Evolutionary conservation across 257 asterid species (phyloP), one percentile per base, ranked within the genome.

Genomic region (Lycium barbarum): DNA sequence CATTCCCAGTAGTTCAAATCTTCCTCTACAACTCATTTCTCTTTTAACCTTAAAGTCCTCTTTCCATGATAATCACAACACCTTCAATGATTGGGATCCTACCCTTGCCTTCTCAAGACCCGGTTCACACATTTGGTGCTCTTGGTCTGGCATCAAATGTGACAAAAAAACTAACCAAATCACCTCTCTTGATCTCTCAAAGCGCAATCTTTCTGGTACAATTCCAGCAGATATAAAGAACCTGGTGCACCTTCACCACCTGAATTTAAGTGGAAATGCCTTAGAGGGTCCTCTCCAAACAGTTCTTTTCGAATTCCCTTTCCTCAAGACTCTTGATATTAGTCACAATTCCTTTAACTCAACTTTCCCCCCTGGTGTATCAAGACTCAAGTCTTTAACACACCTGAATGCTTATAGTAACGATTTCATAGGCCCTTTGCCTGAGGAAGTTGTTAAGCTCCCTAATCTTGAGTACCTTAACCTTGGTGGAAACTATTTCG

Each of bases 401-500:
- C 86, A n/a, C 47, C 49, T 97, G 5, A 87, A 91, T 79, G 98
- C 96, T 20, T 97, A 84, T 87, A 95, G 98, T 91, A 97, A 97
- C 87, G 84, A 89, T 89, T 94, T 97, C 88, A 17, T 86, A 4
- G 97, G 99, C 40, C 86, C 90, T 47, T 85, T 97, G 81, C 97
- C 98, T 13, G 90, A 85, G 54, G 99, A 93, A 54, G 79, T 91
- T 83, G 33, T 83, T 33, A 68, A 35, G 13, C 93, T 97, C 20
- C 47, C 71, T 13, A 85, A 91, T 83, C 98, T 97, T 35, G 98
- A 97, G 88, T 90, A 89, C 65, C 92, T 97, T 73, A 94, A 97
- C 89, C 93, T 97, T 65, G 98, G 98, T 0, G 99, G 99, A 33
- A 91, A 95, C 89, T 95, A 95, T 74, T 97, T 97, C 59, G 89